A percentile compares a stretch with the other conserved stretches of the same genome.
Evolutionary conservation across 202 grass and related monocot genomes (phyloP).

Genomic region (Setaria viridis): DNA sequence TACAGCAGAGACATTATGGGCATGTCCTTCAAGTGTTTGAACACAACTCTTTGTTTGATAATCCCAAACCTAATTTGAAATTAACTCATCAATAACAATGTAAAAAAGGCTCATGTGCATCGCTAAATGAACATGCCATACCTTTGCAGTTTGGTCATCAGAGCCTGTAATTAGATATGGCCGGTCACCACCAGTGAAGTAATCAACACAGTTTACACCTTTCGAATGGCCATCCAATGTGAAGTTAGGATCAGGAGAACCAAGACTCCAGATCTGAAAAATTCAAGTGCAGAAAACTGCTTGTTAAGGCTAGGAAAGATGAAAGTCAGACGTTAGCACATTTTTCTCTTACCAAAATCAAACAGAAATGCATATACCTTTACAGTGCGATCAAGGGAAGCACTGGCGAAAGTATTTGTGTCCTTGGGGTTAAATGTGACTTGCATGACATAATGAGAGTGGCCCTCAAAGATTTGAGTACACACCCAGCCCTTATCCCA

Average conservation of each 20-base stretch:
- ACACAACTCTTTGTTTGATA: slow-evolving; percentile 79
- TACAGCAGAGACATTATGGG: slow-evolving; percentile 75
- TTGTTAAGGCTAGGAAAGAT: not conserved
- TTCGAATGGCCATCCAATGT: slow-evolving; percentile 73
- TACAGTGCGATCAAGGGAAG: slow-evolving; percentile 74
- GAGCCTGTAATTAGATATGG: slow-evolving; percentile 79
- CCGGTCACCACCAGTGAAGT: slow-evolving; percentile 72
- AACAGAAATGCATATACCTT: slow-evolving; percentile 52
- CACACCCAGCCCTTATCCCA: slow-evolving; percentile 80
- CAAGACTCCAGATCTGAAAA: slow-evolving; percentile 82
- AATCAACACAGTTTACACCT: slow-evolving; percentile 78
- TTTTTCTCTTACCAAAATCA: not conserved
- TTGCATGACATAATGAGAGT: slow-evolving; percentile 88
- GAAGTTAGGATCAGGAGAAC: slow-evolving; percentile 74
- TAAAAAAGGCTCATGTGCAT: slow-evolving; percentile 2
- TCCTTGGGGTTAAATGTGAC: slow-evolving; percentile 76
- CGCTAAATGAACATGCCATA: slow-evolving; percentile 18
- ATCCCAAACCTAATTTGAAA: slow-evolving; percentile 73
- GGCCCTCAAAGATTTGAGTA: slow-evolving; percentile 83
- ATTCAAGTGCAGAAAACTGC: slow-evolving; percentile 1
- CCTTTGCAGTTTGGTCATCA: slow-evolving; percentile 75
- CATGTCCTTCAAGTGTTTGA: slow-evolving; percentile 77
- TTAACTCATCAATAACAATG: slow-evolving; percentile 30
- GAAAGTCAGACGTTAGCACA: not conserved
- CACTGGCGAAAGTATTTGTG: slow-evolving; percentile 75